These are phyloP conservation scores for Schoenoplectus triqueter DNA, from an alignment of 202 grass and related monocot species.

Conservation along the genomic window DNA sequence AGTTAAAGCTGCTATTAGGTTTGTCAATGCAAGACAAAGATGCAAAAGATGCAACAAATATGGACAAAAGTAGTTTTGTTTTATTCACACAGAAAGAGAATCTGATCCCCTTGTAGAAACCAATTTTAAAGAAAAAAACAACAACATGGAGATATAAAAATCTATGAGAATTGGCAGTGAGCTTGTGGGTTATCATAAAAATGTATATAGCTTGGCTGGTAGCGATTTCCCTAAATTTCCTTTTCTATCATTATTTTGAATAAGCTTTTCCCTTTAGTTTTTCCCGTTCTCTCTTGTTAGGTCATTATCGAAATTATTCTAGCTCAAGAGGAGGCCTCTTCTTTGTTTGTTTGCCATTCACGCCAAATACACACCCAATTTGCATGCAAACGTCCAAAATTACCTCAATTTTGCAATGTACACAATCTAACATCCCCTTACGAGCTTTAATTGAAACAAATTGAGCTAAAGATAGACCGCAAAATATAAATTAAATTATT, in stretches of 20 bases:
- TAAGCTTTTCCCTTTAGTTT: not conserved
- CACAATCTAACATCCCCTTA: not conserved
- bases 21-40: not conserved
- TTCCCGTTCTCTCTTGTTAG: not conserved
- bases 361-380: slow-evolving; percentile 8
- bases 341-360: not conserved
- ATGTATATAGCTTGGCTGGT: slow-evolving; percentile 26
- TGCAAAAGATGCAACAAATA: not conserved
- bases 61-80: not conserved
- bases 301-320: slow-evolving; percentile 4
- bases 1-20: not conserved
- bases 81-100: slow-evolving; percentile 32
- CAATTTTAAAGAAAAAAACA: slow-evolving; percentile 26
- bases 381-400: not conserved
- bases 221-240: not conserved
- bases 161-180: not conserved
- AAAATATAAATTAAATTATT: not conserved
- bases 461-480: not conserved
- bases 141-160: not conserved
- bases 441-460: not conserved
- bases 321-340: not conserved
- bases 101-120: slow-evolving; percentile 29
- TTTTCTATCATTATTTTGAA: slow-evolving; percentile 12
- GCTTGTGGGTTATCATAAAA: slow-evolving; percentile 8
- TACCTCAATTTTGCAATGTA: slow-evolving; percentile 28